Conservation (phyloP, 2,329 filamentous ascomycete genomes). For the Trichoderma sp. region DNA sequence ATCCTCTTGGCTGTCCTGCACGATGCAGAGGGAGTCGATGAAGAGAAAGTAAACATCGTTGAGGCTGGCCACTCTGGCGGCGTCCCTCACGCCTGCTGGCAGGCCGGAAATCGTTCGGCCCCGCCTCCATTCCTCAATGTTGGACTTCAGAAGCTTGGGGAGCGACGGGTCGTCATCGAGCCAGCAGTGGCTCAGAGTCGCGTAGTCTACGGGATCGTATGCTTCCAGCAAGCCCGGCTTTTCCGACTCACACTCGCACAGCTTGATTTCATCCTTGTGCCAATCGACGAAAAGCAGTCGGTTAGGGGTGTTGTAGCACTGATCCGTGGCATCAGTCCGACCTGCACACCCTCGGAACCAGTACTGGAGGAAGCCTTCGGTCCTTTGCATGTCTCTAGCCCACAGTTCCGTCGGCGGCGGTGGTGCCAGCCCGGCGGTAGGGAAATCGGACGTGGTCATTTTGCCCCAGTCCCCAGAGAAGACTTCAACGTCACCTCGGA, state of each 20-base stretch:
- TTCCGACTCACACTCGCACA: not conserved
- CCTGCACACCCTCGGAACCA: not conserved
- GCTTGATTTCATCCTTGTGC: not conserved
- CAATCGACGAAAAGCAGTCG: not conserved
- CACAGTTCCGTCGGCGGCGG: not conserved
- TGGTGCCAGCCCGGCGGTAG: not conserved
- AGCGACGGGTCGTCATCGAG: not conserved
- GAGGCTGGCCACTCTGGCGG: not conserved
- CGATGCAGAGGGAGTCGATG: conserved; percentile 22
- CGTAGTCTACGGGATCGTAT: not conserved
- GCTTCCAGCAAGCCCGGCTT: not conserved
- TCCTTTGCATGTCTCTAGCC: no score
- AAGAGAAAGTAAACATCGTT: conserved; percentile 16
- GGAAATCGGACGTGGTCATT: not conserved
- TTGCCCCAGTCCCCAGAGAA: not conserved
- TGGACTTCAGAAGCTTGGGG: conserved; percentile 8
- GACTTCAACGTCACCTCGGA: not conserved
- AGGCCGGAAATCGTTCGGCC: not conserved
- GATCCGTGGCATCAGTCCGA: not conserved
- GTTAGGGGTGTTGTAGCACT: conserved; percentile 1
- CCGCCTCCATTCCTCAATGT: not conserved
- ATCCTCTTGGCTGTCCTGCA: conserved; percentile 12
- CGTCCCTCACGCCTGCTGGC: conserved; percentile 12
- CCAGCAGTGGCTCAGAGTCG: conserved; percentile 23
- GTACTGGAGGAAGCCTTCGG: not conserved